Evolutionary conservation across 805 yeast genomes (phyloP).

Genomic region (Yarrowia sp.): DNA sequence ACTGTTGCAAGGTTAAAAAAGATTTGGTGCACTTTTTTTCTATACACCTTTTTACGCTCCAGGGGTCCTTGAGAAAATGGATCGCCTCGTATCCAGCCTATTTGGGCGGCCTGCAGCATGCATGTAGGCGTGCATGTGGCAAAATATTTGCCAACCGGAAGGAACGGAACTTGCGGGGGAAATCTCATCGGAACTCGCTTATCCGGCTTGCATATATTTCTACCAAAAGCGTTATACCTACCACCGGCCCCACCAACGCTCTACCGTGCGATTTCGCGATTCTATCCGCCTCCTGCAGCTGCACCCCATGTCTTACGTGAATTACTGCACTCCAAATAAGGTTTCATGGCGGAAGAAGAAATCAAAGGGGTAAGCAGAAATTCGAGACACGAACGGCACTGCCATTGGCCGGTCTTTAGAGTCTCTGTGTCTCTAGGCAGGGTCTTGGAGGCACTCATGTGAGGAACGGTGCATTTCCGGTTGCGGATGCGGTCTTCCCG

Average conservation of each 20-base stretch:
- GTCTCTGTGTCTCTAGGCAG: not conserved
- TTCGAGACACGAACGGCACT: too few relatives aligned
- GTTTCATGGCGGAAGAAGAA: conserved; percentile 2
- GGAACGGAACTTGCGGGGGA: not conserved
- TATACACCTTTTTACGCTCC: not conserved
- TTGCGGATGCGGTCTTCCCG: not conserved
- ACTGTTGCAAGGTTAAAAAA: not conserved
- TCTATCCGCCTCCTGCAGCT: not conserved
- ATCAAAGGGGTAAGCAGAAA: not conserved
- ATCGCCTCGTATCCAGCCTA: conserved; percentile 1
- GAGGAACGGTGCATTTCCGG: not conserved
- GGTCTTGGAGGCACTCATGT: not conserved
- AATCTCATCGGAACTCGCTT: too few relatives aligned
- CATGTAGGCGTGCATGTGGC: not conserved
- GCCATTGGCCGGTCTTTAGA: not conserved
- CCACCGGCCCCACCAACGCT: too few relatives aligned
- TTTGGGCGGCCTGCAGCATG: not conserved
- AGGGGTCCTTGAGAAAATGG: not conserved
- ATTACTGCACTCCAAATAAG: not conserved
- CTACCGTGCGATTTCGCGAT: too few relatives aligned
- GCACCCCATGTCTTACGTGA: conserved; percentile 1
- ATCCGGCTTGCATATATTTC: too few relatives aligned
- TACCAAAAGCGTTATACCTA: too few relatives aligned
- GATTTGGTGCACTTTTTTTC: not conserved
- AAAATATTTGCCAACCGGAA: not conserved